Evolutionary conservation across 2,329 filamentous ascomycete species (phyloP).

Genomic region (Aspergillus ochraceus): DNA sequence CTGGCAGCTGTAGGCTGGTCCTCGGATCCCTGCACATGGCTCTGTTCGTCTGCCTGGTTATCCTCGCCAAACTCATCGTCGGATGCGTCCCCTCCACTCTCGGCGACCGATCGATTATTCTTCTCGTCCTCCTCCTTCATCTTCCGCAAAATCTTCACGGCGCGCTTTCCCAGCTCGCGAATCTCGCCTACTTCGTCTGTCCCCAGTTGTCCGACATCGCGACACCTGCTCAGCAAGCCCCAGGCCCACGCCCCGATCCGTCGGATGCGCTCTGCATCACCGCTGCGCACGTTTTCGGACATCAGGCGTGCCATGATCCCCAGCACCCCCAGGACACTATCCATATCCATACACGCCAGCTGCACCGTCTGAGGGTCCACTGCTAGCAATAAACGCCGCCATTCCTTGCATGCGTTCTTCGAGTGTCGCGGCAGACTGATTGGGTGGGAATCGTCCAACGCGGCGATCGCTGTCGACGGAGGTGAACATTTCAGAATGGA

Average conservation of each 20-base stretch:
- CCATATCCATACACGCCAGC: constrained; percentile 56
- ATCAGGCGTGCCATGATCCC: constrained; percentile 59
- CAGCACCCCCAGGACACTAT: constrained; percentile 66
- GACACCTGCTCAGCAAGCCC: constrained; percentile 74
- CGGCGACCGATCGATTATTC: constrained; percentile 34
- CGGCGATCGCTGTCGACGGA: constrained; percentile 53
- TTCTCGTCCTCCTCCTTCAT: constrained; percentile 45
- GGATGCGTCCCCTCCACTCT: constrained; percentile 23
- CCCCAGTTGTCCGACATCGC: constrained; percentile 71
- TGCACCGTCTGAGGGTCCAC: constrained; percentile 52
- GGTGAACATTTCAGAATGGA: constrained; percentile 58
- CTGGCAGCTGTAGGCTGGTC: constrained; percentile 2
- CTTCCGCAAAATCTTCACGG: constrained; percentile 52
- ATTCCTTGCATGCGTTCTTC: constrained; percentile 58
- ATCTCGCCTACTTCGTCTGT: constrained; percentile 74
- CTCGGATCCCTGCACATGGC: not conserved
- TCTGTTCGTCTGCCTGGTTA: constrained; percentile 4
- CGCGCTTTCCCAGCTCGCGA: constrained; percentile 76
- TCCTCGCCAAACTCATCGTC: constrained; percentile 23
- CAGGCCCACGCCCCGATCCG: constrained; percentile 81
- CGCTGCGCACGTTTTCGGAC: constrained; percentile 62
- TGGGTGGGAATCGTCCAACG: constrained; percentile 55
- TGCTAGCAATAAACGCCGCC: constrained; percentile 41
- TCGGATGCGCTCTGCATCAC: constrained; percentile 59
- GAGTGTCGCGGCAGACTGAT: constrained; percentile 56